Evolutionary conservation across 495 filamentous ascomycete genomes (phyloP), one percentile per base, ranked within the genome.

Genomic region (Amniculicola lignicola): DNA sequence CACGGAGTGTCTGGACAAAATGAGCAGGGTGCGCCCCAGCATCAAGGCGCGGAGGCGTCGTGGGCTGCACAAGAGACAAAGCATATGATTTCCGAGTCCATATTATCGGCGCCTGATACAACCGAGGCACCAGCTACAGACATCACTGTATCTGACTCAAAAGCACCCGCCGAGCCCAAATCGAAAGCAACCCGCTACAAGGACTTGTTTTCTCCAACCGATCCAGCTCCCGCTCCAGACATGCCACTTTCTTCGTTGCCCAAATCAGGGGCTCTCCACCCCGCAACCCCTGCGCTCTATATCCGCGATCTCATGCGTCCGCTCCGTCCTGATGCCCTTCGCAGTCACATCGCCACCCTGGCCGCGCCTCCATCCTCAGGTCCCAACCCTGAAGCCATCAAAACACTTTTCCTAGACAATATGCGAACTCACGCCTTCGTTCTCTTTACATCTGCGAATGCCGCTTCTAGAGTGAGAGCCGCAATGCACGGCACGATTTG

Each of bases 281-380:
- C 86, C 10, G 89, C 89, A 1, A 98, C 93, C 4, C 67, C 85
- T 27, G 83, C 89, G 35, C 75, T 98, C 41, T 98, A 96, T 73
- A 94, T 98, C 64, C 85, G 86, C 62, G 82, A 95, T 61, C 79
- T 98, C 39, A 90, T 94, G 83, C 82, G 93, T 36, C 93, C 93
- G 14, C 75, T 98, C 7, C 86, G 86, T 56, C 78, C 80, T 1
- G 64, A 64, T 4, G 66, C 72, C 1, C 77, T 98, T 4, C 79
- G 79, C 50, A 76, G 77, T 0, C 84, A 96, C 63, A 72, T 98
- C 19, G 54, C 79, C 23, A 69, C 74, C 14, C 77, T 95, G 29
- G 89, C 88, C 12, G 74, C 85, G 1, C 70, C 83, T 1, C 76
- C 81, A 4, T 59, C 59, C 22, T 77, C 74, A 27, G 48, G 67